These are phyloP conservation scores for Babesia divergens DNA, from an alignment of 169 alveolate genomes.

Conservation along the genomic window DNA sequence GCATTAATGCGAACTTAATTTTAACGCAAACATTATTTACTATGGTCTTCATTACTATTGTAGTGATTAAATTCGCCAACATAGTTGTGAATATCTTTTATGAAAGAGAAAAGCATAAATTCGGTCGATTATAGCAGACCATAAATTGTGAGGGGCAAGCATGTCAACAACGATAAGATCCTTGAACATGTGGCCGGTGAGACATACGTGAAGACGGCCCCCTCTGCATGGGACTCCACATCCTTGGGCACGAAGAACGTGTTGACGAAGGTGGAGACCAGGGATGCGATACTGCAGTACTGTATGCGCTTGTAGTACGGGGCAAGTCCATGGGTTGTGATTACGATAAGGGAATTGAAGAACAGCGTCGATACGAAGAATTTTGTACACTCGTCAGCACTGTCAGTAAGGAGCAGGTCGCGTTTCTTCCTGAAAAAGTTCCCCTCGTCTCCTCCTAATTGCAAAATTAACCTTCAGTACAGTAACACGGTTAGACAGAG, in stretches of 20 bases:
- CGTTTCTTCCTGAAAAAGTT: constrained; percentile 9
- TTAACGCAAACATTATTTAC: too few species aligned
- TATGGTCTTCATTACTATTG: too few species aligned
- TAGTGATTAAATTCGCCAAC: too few species aligned
- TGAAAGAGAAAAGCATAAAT: too few species aligned
- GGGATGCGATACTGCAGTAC: constrained; percentile 17
- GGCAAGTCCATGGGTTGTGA: constrained; percentile 20
- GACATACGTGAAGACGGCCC: neutral
- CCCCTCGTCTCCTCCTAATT: constrained; percentile 25
- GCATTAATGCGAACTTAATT: too few species aligned
- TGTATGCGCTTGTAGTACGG: constrained; percentile 12
- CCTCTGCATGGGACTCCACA: neutral
- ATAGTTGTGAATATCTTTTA: too few species aligned
- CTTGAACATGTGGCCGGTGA: constrained; percentile 19
- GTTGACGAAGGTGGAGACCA: neutral
- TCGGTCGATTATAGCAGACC: constrained; percentile 3
- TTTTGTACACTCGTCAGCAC: constrained; percentile 17
- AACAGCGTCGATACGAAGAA: constrained; percentile 6
- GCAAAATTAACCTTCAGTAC: too few species aligned
- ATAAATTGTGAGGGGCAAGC: constrained; percentile 15
- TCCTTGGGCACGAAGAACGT: constrained; percentile 15
- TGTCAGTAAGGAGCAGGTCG: constrained; percentile 8
- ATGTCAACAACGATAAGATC: constrained; percentile 13
- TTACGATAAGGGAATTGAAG: constrained; percentile 18
- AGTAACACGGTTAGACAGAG: too few species aligned